Conservation (phyloP, 2,329 filamentous ascomycete genomes). For the Penicillium rolfsii region DNA sequence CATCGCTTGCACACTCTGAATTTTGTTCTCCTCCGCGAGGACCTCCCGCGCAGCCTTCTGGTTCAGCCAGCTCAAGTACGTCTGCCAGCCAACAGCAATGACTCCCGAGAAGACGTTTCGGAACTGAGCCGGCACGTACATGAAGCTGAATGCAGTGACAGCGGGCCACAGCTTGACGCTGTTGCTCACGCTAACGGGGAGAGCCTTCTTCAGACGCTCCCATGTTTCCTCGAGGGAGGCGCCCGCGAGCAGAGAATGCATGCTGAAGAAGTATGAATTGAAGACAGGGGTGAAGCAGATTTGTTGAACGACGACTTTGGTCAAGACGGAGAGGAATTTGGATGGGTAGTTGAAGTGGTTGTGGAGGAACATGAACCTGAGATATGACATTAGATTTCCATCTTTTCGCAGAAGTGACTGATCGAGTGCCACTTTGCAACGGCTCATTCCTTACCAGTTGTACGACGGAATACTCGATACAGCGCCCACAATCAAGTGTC, state of each 20-base stretch:
- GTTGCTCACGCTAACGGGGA: slow-evolving; percentile 76
- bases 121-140: slow-evolving; percentile 79
- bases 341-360: slow-evolving; percentile 82
- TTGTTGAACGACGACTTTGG: slow-evolving; percentile 83
- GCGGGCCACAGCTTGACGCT: slow-evolving; percentile 86
- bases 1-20: slow-evolving; percentile 14
- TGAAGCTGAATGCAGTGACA: slow-evolving; percentile 83
- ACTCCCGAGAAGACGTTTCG: slow-evolving; percentile 77
- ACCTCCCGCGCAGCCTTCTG: slow-evolving; percentile 67
- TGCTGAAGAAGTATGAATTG: slow-evolving; percentile 80
- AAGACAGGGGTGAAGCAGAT: slow-evolving; percentile 78
- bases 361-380: slow-evolving; percentile 77
- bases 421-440: neutral
- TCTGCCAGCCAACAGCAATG: slow-evolving; percentile 88
- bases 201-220: slow-evolving; percentile 72
- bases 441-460: slow-evolving; percentile 65
- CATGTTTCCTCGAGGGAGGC: slow-evolving; percentile 65
- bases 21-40: slow-evolving; percentile 32
- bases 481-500: slow-evolving; percentile 75
- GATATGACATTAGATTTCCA: neutral
- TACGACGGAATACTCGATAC: slow-evolving; percentile 76
- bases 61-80: slow-evolving; percentile 82
- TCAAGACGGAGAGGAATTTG: slow-evolving; percentile 68
- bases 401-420: neutral
- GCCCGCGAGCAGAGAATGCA: slow-evolving; percentile 75